Percentiles rank a stretch among this genome's conserved stretches.
Conservation (phyloP, 805 yeast genomes). For the Ogataea henricii region DNA sequence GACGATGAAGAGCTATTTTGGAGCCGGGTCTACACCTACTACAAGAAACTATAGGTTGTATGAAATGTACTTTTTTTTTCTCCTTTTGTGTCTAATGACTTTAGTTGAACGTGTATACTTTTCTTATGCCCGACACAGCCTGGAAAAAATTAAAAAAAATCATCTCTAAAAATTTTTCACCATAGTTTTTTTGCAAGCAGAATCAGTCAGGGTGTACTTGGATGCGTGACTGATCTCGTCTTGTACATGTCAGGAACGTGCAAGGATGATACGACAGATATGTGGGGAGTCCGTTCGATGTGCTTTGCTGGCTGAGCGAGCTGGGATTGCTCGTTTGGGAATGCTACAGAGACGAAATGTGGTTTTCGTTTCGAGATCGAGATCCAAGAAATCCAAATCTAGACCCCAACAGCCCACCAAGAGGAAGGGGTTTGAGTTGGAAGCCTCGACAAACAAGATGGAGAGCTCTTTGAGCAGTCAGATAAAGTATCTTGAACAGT, state of each 20-base stretch:
- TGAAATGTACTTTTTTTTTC: too few species aligned
- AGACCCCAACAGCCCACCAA: not conserved
- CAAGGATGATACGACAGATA: slow-evolving; percentile 5
- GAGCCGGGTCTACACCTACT: slow-evolving; percentile 29
- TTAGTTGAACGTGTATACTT: not conserved
- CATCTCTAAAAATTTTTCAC: not conserved
- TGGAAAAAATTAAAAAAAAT: not conserved
- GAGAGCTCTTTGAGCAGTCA: slow-evolving; percentile 30
- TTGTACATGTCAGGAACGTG: not conserved
- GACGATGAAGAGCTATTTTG: slow-evolving; percentile 33
- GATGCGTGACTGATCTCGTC: too few species aligned
- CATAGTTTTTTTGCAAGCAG: not conserved
- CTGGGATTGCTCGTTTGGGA: not conserved
- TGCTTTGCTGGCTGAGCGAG: not conserved
- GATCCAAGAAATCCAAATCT: slow-evolving; percentile 4
- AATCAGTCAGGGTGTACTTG: too few species aligned
- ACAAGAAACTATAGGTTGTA: slow-evolving; percentile 30
- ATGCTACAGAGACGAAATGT: slow-evolving; percentile 5
- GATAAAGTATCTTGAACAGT: slow-evolving; percentile 30
- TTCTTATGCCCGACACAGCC: slow-evolving; percentile 5
- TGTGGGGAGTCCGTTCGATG: not conserved
- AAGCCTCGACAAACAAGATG: slow-evolving; percentile 11
- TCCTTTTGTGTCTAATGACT: too few species aligned
- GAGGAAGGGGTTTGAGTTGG: not conserved
- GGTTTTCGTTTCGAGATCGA: slow-evolving; percentile 12